phyloP scores from a whole-genome alignment of 768 basidiomycete genomes.

The Psilocybe cubensis region DNA sequence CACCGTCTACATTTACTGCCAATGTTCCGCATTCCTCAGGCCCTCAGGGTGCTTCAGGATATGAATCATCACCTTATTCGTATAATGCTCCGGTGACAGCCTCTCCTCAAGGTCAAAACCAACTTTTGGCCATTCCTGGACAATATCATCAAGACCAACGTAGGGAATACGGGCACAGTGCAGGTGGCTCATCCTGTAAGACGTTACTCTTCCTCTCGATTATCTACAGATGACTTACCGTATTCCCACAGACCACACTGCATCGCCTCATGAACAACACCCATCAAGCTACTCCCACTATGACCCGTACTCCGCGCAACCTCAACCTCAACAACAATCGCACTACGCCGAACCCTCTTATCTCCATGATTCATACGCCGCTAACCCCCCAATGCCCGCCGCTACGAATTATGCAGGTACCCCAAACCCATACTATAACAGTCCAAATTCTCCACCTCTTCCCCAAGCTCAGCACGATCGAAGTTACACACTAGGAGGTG shows the following conservation, averaged over 20 bases:
- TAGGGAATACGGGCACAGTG: conserved; percentile 54
- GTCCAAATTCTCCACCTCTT: conserved; percentile 24
- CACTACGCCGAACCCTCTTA: conserved; percentile 30
- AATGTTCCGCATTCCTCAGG: conserved; percentile 21
- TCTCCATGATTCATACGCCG: conserved; percentile 44
- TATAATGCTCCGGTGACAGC: conserved; percentile 29
- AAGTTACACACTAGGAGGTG: conserved; percentile 61
- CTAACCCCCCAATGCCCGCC: conserved; percentile 18
- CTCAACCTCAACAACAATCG: conserved; percentile 26
- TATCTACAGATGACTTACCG: background rate
- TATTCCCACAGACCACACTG: conserved; percentile 53
- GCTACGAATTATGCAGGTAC: conserved; percentile 20
- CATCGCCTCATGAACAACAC: conserved; percentile 53
- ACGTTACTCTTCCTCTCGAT: conserved; percentile 15
- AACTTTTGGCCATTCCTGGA: conserved; percentile 36
- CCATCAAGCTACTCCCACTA: conserved; percentile 50
- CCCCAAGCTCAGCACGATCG: conserved; percentile 41
- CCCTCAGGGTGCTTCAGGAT: conserved; percentile 20
- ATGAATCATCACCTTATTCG: conserved; percentile 29
- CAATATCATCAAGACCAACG: conserved; percentile 38
- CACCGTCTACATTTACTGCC: conserved; percentile 35
- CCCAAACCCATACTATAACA: conserved; percentile 30
- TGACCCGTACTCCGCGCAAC: conserved; percentile 46
- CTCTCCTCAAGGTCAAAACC: conserved; percentile 34
- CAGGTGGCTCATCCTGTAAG: conserved; percentile 60